Percentiles rank a stretch among this genome's conserved stretches.
Evolutionary conservation across 208 protist genomes (phyloP).

Genomic region (Leishmania gerbilli): DNA sequence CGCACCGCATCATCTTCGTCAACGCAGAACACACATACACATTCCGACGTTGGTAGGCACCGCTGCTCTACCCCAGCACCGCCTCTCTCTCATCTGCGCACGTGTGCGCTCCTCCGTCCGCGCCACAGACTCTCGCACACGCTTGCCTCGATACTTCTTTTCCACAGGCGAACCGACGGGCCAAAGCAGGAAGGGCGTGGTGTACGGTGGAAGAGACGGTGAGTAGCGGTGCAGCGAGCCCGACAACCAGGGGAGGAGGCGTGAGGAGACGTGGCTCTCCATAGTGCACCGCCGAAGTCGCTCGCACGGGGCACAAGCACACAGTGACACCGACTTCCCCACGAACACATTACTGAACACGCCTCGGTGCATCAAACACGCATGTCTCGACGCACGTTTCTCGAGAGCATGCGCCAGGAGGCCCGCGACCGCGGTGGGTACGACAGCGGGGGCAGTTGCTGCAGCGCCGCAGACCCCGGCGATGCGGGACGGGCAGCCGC

Average conservation of each 20-base stretch:
- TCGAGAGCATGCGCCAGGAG: constrained; percentile 35
- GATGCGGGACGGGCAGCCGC: background rate
- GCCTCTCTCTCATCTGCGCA: background rate
- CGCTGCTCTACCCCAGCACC: background rate
- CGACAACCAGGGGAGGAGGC: background rate
- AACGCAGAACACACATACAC: background rate
- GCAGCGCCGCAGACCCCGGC: background rate
- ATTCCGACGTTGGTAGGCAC: background rate
- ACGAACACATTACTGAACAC: background rate
- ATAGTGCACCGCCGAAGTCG: background rate
- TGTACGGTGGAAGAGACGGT: background rate
- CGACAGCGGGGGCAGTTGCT: constrained; percentile 13
- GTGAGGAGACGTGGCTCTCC: background rate
- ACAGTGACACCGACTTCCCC: background rate
- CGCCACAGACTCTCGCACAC: background rate
- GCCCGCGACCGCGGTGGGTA: constrained; percentile 15
- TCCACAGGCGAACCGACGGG: background rate
- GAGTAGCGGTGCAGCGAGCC: background rate
- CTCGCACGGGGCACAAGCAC: background rate
- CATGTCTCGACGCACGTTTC: constrained; percentile 29
- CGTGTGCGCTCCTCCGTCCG: background rate
- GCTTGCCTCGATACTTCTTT: background rate
- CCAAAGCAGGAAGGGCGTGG: background rate
- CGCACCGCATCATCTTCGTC: background rate
- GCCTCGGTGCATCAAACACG: background rate